Evolutionary conservation across 2,329 filamentous ascomycete genomes (phyloP).

Genomic region (Bipolaris victoriae): DNA sequence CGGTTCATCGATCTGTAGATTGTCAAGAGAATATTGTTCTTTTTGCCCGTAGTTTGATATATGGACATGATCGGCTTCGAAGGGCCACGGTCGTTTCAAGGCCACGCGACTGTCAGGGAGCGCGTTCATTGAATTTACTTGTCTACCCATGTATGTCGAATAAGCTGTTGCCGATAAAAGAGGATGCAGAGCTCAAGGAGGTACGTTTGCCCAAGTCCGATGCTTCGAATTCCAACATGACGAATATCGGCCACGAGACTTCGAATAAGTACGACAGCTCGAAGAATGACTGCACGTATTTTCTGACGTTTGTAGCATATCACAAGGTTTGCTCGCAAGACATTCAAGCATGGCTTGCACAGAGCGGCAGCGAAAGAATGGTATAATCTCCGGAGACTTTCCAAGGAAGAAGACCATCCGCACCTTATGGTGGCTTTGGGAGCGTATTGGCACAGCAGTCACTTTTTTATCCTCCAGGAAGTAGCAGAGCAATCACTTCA

Average conservation of each 20-base stretch:
- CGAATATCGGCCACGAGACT: slow-evolving; percentile 16
- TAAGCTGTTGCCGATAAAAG: slow-evolving; percentile 12
- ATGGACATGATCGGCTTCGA: background rate
- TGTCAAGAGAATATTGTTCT: background rate
- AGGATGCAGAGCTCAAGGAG: slow-evolving; percentile 13
- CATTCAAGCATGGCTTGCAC: slow-evolving; percentile 16
- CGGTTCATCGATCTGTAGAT: background rate
- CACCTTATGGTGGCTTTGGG: slow-evolving; percentile 19
- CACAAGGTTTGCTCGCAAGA: slow-evolving; percentile 19
- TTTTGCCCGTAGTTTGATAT: background rate
- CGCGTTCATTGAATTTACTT: background rate
- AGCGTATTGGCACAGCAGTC: slow-evolving; percentile 17
- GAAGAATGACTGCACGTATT: background rate
- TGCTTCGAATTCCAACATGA: slow-evolving; percentile 21
- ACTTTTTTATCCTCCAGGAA: slow-evolving; percentile 19
- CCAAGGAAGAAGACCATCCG: slow-evolving; percentile 15
- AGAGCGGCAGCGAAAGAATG: slow-evolving; percentile 15
- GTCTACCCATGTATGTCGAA: background rate
- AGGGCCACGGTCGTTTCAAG: slow-evolving; percentile 12
- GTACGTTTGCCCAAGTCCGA: slow-evolving; percentile 15
- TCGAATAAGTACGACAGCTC: slow-evolving; percentile 14
- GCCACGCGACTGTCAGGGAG: background rate
- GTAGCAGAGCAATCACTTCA: slow-evolving; percentile 17
- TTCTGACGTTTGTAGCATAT: slow-evolving; percentile 12
- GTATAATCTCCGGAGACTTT: slow-evolving; percentile 19